A percentile compares a stretch with the other conserved stretches of the same genome.
Conservation (phyloP, 2,329 filamentous ascomycete genomes). For the Clarireedia hainanense region DNA sequence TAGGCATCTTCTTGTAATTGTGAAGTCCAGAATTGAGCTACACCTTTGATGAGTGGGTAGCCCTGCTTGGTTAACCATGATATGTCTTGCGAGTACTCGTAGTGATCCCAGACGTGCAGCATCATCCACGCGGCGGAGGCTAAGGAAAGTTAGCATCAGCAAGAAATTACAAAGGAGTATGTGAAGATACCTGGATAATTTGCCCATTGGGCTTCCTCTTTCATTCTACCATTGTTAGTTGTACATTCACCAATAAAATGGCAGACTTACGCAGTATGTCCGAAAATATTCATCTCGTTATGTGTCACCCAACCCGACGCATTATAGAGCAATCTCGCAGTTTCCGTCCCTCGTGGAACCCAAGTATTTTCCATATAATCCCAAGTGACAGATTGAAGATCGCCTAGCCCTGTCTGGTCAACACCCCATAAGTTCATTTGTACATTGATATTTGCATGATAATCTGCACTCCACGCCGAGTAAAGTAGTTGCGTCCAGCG, state of each 20-base stretch:
- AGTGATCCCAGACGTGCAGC: constrained; percentile 51
- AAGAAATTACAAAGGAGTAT: background rate
- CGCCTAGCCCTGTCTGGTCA: constrained; percentile 43
- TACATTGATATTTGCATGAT: constrained; percentile 51
- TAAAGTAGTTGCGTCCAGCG: constrained; percentile 42
- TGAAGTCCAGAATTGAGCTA: constrained; percentile 48
- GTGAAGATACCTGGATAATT: constrained; percentile 30
- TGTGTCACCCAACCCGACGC: constrained; percentile 48
- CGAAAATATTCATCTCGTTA: constrained; percentile 52
- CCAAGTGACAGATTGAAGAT: constrained; percentile 40
- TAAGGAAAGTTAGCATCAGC: background rate
- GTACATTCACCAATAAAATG: background rate
- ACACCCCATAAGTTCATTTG: constrained; percentile 55
- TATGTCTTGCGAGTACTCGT: constrained; percentile 41
- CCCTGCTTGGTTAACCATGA: constrained; percentile 40
- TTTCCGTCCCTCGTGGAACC: constrained; percentile 44
- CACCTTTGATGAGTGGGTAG: constrained; percentile 46
- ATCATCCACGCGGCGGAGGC: constrained; percentile 49
- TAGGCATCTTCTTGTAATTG: constrained; percentile 43
- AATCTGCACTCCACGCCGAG: constrained; percentile 46
- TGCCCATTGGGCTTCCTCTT: constrained; percentile 36
- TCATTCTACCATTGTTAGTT: constrained; percentile 29
- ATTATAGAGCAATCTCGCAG: constrained; percentile 45
- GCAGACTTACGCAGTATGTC: constrained; percentile 36
- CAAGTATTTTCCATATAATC: constrained; percentile 46